These are phyloP conservation scores for Chrysosporium keratinophilum DNA, from an alignment of 2,329 filamentous ascomycete genomes.

Conservation along the genomic window DNA sequence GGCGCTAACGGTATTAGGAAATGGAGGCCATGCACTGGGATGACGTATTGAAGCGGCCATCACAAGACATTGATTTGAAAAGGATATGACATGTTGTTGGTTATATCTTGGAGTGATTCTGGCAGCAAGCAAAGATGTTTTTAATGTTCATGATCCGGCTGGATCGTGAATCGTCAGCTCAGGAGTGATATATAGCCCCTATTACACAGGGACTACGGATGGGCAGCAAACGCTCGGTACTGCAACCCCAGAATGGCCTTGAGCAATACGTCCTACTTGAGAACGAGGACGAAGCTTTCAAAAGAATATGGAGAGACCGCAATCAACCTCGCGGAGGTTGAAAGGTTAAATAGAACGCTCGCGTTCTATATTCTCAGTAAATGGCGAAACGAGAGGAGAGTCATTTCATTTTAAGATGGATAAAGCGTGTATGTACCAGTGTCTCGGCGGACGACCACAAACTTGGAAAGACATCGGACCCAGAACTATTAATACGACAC, in stretches of 20 bases:
- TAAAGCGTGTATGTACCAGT: slow-evolving; percentile 3
- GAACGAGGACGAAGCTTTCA: neutral
- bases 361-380: neutral
- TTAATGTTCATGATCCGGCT: too few relatives aligned
- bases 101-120: neutral
- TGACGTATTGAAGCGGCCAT: neutral
- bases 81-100: neutral
- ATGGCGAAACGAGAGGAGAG: neutral
- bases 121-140: neutral
- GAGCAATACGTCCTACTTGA: too few relatives aligned
- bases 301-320: neutral
- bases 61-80: neutral
- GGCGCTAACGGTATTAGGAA: slow-evolving; percentile 7
- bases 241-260: too few relatives aligned
- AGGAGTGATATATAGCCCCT: too few relatives aligned
- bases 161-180: too few relatives aligned
- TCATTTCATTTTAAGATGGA: neutral
- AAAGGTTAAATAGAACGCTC: slow-evolving; percentile 3
- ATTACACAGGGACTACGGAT: too few relatives aligned
- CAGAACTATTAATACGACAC: slow-evolving; percentile 1
- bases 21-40: neutral
- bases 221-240: too few relatives aligned
- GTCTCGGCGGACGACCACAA: slow-evolving; percentile 2
- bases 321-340: neutral
- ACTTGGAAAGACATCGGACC: slow-evolving; percentile 3